phyloP scores from a whole-genome alignment of 2,329 filamentous ascomycete species.

The Pseudogymnoascus pannorum region DNA sequence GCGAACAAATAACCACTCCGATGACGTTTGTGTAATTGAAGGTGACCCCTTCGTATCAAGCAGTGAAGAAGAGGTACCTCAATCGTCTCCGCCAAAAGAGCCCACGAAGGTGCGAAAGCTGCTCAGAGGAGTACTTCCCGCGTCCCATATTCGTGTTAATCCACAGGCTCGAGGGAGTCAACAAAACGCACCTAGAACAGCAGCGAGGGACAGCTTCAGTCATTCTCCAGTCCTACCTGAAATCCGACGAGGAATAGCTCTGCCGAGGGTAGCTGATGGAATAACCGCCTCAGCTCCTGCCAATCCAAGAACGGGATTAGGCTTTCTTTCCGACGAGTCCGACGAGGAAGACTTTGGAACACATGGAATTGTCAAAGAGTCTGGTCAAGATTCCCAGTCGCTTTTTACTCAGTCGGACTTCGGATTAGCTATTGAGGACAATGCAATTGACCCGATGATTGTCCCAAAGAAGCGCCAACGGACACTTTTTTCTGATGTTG shows the following conservation, averaged over 20 bases:
- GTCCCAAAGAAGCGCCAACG: constrained; percentile 22
- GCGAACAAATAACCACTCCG: background rate
- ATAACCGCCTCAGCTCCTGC: background rate
- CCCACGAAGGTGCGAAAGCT: constrained; percentile 20
- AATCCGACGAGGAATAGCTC: constrained; percentile 26
- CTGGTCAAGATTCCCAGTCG: constrained; percentile 10
- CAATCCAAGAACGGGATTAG: constrained; percentile 7
- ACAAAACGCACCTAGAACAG: constrained; percentile 2
- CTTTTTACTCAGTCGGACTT: constrained; percentile 18
- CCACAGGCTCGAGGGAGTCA: constrained; percentile 33
- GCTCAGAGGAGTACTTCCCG: constrained; percentile 56
- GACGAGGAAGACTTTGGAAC: constrained; percentile 17
- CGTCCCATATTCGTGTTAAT: constrained; percentile 59
- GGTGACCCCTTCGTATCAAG: background rate
- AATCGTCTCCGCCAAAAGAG: constrained; percentile 1
- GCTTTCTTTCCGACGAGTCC: constrained; percentile 24
- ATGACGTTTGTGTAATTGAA: background rate
- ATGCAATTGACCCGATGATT: constrained; percentile 29
- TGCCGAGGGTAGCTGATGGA: constrained; percentile 17
- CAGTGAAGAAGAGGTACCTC: background rate
- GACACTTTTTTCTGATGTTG: background rate
- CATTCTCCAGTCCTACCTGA: constrained; percentile 15
- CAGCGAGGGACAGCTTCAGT: constrained; percentile 12
- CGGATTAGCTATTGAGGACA: constrained; percentile 26
- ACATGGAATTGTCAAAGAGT: constrained; percentile 15